Evolutionary conservation across 179 eudicot species (phyloP), one percentile per base, ranked within the genome.

Genomic region (Actinidia arguta): DNA sequence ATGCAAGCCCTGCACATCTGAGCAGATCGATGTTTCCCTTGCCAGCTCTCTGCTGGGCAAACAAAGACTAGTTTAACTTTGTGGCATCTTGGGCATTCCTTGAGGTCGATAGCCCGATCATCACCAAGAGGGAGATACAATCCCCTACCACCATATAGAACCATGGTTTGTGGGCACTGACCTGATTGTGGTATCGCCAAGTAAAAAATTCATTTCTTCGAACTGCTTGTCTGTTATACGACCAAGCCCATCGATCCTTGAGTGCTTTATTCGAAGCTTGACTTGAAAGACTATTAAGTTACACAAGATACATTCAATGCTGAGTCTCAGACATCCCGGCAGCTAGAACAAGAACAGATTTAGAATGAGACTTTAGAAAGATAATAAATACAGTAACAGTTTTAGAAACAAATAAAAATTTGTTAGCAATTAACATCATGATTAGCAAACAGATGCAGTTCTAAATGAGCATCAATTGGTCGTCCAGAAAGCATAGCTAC

Each of bases 41-140:
- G 78, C 67, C 94, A 91, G 74, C 86, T 86, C 42, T 84, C 89
- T 8, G 88, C 66, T 0, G 94, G 88, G 74, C 93, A 91, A 68
- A 90, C 94, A 82, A 81, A 91, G 20, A 92, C 93, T 66, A 81
- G 87, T 63, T 82, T 83, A n/a, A 83, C 36, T 13, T 85, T 66
- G 44, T 87, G 86, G 86, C 94, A 91, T 74, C 76, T 85, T 3
- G 94, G 93, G 79, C 94, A 92, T 50, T 75, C 75, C 71, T 92
- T 93, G 58, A 92, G 70, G 76, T 92, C 94, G 22, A 92, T 84
- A n/a, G 85, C 81, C 31, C 92, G 88, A 46, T 89, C 91, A 84
- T 90, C 93, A 27, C 90, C 90, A 62, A 81, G 55, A 31, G 90
- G 85, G 27, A 88, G 82, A 86, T 86, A 82, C 24, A 82, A 55